Percentiles rank a stretch among this genome's conserved stretches.
phyloP scores from a whole-genome alignment of 2,329 filamentous ascomycete species.

The Thelonectria discophora region DNA sequence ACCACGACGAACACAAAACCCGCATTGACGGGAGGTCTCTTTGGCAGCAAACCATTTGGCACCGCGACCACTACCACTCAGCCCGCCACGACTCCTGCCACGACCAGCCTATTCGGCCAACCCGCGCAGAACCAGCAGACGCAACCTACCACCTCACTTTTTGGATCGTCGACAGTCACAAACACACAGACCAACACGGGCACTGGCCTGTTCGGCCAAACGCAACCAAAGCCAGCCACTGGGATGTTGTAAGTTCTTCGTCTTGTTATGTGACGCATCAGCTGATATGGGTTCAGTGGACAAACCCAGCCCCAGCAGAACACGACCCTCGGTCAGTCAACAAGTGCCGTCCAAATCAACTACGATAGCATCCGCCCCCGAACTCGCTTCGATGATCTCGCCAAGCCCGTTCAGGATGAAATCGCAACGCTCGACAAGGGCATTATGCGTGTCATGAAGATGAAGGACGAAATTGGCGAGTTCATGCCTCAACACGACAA shows the following conservation, averaged over 20 bases:
- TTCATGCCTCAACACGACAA: constrained; percentile 67
- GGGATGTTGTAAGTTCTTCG: constrained; percentile 46
- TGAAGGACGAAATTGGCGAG: constrained; percentile 78
- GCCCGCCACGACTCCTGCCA: constrained; percentile 23
- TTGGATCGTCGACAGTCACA: constrained; percentile 37
- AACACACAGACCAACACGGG: constrained; percentile 37
- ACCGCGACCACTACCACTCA: constrained; percentile 26
- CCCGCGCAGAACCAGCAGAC: constrained; percentile 33
- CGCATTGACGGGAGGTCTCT: constrained; percentile 27
- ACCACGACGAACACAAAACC: constrained; percentile 31
- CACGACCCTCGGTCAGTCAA: constrained; percentile 44
- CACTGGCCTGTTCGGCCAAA: constrained; percentile 47
- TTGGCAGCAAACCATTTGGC: constrained; percentile 36
- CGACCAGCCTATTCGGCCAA: constrained; percentile 40
- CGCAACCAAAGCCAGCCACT: constrained; percentile 46
- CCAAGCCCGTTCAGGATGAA: constrained; percentile 80
- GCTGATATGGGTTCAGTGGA: constrained; percentile 41
- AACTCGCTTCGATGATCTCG: constrained; percentile 90
- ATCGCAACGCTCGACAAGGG: constrained; percentile 81
- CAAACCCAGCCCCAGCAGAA: constrained; percentile 44
- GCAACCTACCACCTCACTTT: constrained; percentile 42
- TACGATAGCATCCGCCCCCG: constrained; percentile 81
- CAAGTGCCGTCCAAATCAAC: constrained; percentile 78
- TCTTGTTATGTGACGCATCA: background rate
- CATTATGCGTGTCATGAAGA: constrained; percentile 81